Evolutionary conservation across 805 yeast species (phyloP).

Genomic region (Saccharomycopsis javanensis): DNA sequence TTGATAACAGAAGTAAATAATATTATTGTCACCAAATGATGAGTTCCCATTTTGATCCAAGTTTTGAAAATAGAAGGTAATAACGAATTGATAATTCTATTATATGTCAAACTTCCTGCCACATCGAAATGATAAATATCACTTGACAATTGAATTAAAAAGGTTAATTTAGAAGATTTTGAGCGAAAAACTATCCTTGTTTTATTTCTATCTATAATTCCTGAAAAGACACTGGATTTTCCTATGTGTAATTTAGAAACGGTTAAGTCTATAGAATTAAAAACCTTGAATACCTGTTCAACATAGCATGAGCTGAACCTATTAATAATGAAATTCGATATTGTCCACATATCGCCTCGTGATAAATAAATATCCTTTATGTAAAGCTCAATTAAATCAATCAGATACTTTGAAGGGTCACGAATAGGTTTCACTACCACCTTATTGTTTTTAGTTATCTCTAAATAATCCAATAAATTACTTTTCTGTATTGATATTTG

Average conservation of each 20-base stretch:
- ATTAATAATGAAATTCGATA: conserved; percentile 63
- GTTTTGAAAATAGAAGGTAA: conserved; percentile 81
- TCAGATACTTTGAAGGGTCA: conserved; percentile 38
- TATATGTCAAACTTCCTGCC: conserved; percentile 88
- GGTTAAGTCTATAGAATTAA: conserved; percentile 52
- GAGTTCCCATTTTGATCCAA: conserved; percentile 82
- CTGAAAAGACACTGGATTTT: conserved; percentile 65
- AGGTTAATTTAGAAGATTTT: conserved; percentile 76
- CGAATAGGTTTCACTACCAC: conserved; percentile 44
- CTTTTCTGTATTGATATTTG: conserved; percentile 52
- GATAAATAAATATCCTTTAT: conserved; percentile 73
- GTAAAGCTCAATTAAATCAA: conserved; percentile 75
- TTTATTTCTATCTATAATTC: conserved; percentile 52
- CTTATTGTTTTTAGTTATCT: conserved; percentile 55
- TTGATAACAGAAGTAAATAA: conserved; percentile 70
- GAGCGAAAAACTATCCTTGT: conserved; percentile 84
- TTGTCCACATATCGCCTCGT: conserved; percentile 88
- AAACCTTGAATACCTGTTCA: conserved; percentile 38
- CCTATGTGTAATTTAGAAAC: conserved; percentile 52
- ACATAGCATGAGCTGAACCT: conserved; percentile 38
- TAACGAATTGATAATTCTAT: conserved; percentile 82
- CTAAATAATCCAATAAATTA: conserved; percentile 49
- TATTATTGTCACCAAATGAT: conserved; percentile 85
- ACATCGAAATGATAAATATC: conserved; percentile 99
- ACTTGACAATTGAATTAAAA: conserved; percentile 77